Base-by-base conservation (phyloP, 1,139 yeast genomes). In the Meyerozyma smithsonii region DNA sequence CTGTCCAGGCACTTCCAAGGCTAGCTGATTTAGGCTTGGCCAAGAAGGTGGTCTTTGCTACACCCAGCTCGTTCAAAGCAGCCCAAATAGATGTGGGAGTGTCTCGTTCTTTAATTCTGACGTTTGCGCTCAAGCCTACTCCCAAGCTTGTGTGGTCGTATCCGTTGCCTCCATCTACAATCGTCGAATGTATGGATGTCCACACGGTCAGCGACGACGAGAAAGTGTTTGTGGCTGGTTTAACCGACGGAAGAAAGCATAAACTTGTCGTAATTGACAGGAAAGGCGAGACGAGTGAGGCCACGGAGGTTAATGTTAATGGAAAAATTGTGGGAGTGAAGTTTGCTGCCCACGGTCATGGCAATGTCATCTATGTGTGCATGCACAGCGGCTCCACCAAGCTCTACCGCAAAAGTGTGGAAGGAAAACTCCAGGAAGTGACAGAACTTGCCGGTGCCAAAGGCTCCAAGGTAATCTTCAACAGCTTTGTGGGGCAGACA, bases 121-220 rank as follows among this genome's bases (percentile, higher is more conserved):
- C 82, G 42, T 84, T 82, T 55, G 67, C 84, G 25, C 72, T 86
- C 39, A 79, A 78, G 50, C 96, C 96, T 28, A 79, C 94, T 10
- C 96, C 96, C 11, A 84, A 79, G 53, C 65, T 86, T 50, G 65
- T 79, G 34, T 84, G 92, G 84, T 79, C 88, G 1, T 74, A 77
- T 53, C 78, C 92, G 4, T 68, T 85, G 32, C 75, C 88, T 4
- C 92, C 92, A 4, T 70, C 75, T 10, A 69, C 78, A 20, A 47
- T 62, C 1, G 73, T 83, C 17, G 67, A 66, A 42, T 64, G 71
- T 43, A 59, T 72, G 60, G 75, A 64, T 41, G 69, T 69, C 23
- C 50, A 49, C 30, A 45, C 58, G 11, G 40, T 57, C 32, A 37
- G 45, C 32, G 46, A 46, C 8, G 46, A 44, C 15, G 39, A 42